These are phyloP conservation scores for Malus sieversii DNA, from an alignment of 306 rosid species.

Conservation along the genomic window DNA sequence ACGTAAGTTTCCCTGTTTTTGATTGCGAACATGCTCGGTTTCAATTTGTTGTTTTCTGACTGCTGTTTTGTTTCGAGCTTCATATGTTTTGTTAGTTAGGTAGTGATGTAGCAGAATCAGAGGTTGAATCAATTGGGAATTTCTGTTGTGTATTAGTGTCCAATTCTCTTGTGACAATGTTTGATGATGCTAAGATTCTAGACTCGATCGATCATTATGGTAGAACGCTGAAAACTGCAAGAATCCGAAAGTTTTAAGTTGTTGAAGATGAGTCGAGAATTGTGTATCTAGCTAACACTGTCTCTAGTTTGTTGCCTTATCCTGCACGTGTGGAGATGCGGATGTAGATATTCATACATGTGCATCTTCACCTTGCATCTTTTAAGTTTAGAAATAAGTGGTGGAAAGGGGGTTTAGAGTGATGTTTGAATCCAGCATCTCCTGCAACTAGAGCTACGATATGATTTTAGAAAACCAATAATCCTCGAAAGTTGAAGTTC, in stretches of 20 bases:
- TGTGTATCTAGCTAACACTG: neutral
- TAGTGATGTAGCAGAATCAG: too few relatives aligned
- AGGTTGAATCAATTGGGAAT: neutral
- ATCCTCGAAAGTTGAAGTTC: neutral
- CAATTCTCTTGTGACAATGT: neutral
- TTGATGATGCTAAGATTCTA: neutral
- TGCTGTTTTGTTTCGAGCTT: neutral
- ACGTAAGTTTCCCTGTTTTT: conserved; percentile 35
- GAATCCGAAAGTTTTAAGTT: neutral
- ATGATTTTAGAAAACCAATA: neutral
- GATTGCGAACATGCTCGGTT: neutral
- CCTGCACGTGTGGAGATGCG: neutral
- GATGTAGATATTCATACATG: neutral
- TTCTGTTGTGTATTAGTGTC: neutral
- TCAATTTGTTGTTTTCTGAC: neutral
- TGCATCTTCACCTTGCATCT: neutral
- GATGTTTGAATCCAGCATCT: neutral
- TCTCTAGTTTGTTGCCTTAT: neutral
- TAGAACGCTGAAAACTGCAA: neutral
- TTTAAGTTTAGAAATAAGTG: neutral
- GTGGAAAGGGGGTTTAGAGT: neutral
- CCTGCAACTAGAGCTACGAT: neutral
- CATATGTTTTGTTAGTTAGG: neutral
- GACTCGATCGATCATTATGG: neutral
- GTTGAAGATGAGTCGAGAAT: neutral